A percentile compares a stretch with the other conserved stretches of the same genome.
Evolutionary conservation across 306 rosid species (phyloP).

Genomic region (Castanopsis chinensis): DNA sequence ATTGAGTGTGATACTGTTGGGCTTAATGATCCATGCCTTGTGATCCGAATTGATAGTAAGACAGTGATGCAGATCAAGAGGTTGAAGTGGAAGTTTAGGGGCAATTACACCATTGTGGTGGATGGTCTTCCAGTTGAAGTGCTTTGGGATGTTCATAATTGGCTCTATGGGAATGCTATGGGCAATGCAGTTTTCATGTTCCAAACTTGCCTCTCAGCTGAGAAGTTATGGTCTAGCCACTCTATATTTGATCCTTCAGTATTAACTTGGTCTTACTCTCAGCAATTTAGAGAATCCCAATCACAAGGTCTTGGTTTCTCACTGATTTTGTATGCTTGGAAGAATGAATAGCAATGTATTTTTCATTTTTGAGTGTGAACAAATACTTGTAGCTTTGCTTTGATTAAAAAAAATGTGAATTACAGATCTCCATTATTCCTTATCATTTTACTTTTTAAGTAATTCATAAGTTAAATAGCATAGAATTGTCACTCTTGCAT

Average conservation of each 20-base stretch:
- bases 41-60: constrained; percentile 68
- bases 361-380: constrained; percentile 18
- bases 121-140: constrained; percentile 81
- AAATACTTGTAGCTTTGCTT: constrained; percentile 21
- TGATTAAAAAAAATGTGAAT: constrained; percentile 19
- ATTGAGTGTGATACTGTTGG: constrained; percentile 80
- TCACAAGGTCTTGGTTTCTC: constrained; percentile 73
- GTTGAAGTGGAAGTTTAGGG: constrained; percentile 85
- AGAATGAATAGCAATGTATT: constrained; percentile 47
- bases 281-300: constrained; percentile 51
- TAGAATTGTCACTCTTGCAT: background rate
- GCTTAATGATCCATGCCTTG: constrained; percentile 59
- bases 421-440: background rate
- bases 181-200: constrained; percentile 88
- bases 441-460: background rate
- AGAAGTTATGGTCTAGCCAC: constrained; percentile 44
- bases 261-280: constrained; percentile 53
- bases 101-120: constrained; percentile 69
- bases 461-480: background rate
- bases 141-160: constrained; percentile 89
- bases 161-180: constrained; percentile 74
- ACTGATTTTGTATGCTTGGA: constrained; percentile 83
- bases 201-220: constrained; percentile 56
- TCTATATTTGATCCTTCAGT: constrained; percentile 46
- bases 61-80: constrained; percentile 75